phyloP scores from a whole-genome alignment of 371 early-diverging fungal species.

The Coemansia sp. region DNA sequence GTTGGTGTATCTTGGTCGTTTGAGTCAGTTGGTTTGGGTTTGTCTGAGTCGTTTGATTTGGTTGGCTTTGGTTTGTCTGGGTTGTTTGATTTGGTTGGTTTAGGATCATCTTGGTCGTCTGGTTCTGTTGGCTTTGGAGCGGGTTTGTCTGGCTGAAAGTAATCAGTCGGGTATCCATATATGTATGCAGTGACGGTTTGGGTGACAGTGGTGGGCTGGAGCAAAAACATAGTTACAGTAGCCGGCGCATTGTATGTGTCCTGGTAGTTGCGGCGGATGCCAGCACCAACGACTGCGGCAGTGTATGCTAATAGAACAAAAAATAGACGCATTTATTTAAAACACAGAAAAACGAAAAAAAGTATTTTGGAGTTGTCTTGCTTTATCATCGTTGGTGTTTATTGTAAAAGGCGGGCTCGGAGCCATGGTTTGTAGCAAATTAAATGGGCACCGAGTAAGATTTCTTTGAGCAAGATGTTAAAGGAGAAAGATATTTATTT shows the following conservation, averaged over 20 bases:
- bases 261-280: background rate
- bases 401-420: too few species aligned
- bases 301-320: background rate
- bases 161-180: background rate
- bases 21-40: too few species aligned
- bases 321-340: background rate
- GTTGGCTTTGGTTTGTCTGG: too few species aligned
- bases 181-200: background rate
- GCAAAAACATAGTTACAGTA: conserved; percentile 1
- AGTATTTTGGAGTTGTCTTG: too few species aligned
- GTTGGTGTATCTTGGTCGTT: background rate
- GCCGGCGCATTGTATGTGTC: background rate
- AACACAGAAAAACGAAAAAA: background rate
- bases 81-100: background rate
- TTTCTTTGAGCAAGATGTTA: background rate
- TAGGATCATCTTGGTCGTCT: background rate
- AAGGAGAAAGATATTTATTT: background rate
- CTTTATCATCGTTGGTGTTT: too few species aligned
- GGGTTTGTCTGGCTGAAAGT: background rate
- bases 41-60: too few species aligned
- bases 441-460: background rate
- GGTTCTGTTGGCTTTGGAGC: background rate
- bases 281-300: background rate
- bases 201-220: background rate
- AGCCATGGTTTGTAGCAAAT: too few species aligned